Conservation (phyloP, 345 rosid genomes). For the Citrus cavaleriei region DNA sequence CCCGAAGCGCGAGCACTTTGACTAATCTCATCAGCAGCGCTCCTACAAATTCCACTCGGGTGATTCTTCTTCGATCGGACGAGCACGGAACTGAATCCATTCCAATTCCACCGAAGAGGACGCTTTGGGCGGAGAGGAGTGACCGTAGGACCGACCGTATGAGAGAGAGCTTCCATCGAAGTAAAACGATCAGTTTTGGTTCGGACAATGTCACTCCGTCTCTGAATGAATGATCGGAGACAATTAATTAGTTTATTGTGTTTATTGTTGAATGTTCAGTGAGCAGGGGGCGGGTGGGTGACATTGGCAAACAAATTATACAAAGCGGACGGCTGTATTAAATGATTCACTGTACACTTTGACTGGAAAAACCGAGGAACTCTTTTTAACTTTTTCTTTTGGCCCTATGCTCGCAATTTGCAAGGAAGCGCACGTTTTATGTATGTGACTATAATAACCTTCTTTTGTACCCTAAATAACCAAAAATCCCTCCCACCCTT, state of each 20-base stretch:
- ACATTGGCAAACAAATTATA: too few relatives aligned
- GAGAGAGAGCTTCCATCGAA: slow-evolving; percentile 42
- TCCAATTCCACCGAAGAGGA: slow-evolving; percentile 5
- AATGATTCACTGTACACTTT: neutral
- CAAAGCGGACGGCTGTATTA: too few relatives aligned
- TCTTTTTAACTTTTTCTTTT: too few relatives aligned
- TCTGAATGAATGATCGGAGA: too few relatives aligned
- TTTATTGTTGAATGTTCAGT: too few relatives aligned
- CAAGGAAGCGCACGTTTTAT: too few relatives aligned
- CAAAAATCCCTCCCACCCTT: neutral
- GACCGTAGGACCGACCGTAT: slow-evolving; percentile 11
- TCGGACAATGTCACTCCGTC: neutral
- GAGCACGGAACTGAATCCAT: slow-evolving; percentile 27
- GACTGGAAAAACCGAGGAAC: neutral
- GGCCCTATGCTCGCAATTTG: too few relatives aligned
- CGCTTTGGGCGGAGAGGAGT: neutral
- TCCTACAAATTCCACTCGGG: neutral
- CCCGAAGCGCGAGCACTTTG: slow-evolving; percentile 10
- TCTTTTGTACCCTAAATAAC: neutral
- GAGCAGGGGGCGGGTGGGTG: too few relatives aligned
- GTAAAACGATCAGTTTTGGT: neutral
- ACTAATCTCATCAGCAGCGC: slow-evolving; percentile 6
- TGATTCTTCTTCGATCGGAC: slow-evolving; percentile 26
- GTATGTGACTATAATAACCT: neutral
- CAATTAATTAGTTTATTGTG: too few relatives aligned